A percentile compares a stretch with the other conserved stretches of the same genome.
phyloP scores from a whole-genome alignment of 2,329 filamentous ascomycete genomes.

The Pseudopithomyces chartarum region DNA sequence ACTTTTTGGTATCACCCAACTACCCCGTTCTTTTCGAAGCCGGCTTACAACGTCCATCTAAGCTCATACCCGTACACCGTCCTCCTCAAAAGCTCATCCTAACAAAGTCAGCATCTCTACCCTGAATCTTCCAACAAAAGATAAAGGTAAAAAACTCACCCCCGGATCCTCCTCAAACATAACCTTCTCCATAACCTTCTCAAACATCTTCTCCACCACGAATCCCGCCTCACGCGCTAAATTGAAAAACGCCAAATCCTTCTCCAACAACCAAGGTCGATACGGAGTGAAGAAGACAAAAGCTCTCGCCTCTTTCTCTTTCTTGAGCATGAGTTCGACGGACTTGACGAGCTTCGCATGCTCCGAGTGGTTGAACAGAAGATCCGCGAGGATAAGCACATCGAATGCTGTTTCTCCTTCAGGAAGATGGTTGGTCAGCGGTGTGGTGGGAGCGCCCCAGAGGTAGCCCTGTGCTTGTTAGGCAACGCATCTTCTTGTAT shows the following conservation, averaged over 20 bases:
- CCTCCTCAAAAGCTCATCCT: background rate
- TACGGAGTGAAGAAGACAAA: constrained; percentile 96
- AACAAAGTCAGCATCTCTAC: no score
- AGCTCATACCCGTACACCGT: background rate
- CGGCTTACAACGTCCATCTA: constrained; percentile 26
- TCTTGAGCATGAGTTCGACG: constrained; percentile 69
- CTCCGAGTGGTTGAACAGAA: constrained; percentile 90
- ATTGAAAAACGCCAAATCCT: constrained; percentile 87
- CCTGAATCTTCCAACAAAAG: no score
- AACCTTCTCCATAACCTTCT: constrained; percentile 81
- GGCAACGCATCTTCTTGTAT: no score
- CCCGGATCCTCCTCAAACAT: constrained; percentile 90
- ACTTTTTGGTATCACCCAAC: no score
- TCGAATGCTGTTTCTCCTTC: constrained; percentile 66
- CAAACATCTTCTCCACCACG: constrained; percentile 76
- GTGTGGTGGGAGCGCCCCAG: constrained; percentile 73
- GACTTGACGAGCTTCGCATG: constrained; percentile 78
- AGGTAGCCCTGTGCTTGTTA: constrained; percentile 67
- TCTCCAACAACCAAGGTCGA: constrained; percentile 83
- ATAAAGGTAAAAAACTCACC: constrained; percentile 47
- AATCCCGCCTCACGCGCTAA: constrained; percentile 73
- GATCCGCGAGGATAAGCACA: constrained; percentile 81
- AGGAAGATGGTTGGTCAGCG: constrained; percentile 65
- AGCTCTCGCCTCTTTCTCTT: constrained; percentile 62
- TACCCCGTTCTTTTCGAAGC: no score